Evolutionary conservation across 805 yeast genomes (phyloP).

Genomic region (Lachancea kluyveri): DNA sequence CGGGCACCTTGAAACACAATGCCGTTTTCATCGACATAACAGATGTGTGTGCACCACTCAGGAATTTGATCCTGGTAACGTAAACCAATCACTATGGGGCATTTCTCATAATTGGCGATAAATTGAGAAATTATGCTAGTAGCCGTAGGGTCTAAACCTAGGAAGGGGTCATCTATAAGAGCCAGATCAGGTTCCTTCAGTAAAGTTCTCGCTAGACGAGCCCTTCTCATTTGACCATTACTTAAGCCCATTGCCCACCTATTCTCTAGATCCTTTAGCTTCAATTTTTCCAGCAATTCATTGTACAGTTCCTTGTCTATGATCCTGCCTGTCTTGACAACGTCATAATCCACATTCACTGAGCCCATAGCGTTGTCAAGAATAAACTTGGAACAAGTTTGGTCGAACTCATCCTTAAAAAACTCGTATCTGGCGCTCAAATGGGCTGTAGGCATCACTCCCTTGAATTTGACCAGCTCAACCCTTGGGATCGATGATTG

Average conservation of each 20-base stretch:
- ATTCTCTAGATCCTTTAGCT: slow-evolving; percentile 49
- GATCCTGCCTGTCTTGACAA: slow-evolving; percentile 20
- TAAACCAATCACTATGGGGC: slow-evolving; percentile 64
- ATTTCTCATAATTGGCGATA: slow-evolving; percentile 14
- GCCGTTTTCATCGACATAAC: slow-evolving; percentile 51
- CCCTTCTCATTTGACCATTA: slow-evolving; percentile 91
- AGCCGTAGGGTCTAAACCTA: slow-evolving; percentile 83
- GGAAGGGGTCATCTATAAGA: slow-evolving; percentile 83
- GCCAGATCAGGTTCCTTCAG: slow-evolving; percentile 58
- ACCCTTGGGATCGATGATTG: slow-evolving; percentile 12
- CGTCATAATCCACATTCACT: slow-evolving; percentile 36
- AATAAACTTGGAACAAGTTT: slow-evolving; percentile 55
- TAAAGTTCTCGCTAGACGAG: slow-evolving; percentile 74
- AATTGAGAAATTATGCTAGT: slow-evolving; percentile 47
- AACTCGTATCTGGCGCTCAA: slow-evolving; percentile 85
- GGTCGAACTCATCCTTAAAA: slow-evolving; percentile 79
- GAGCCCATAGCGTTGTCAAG: slow-evolving; percentile 42
- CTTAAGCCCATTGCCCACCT: slow-evolving; percentile 84
- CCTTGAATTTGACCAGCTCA: slow-evolving; percentile 39
- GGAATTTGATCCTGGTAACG: slow-evolving; percentile 74
- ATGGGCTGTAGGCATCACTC: slow-evolving; percentile 54
- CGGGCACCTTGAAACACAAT: slow-evolving; percentile 44
- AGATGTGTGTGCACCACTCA: slow-evolving; percentile 70
- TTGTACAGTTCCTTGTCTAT: slow-evolving; percentile 35
- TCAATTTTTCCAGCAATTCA: slow-evolving; percentile 42